Evolutionary conservation across 805 yeast genomes (phyloP).

Genomic region (Monosporozyma aquatica): DNA sequence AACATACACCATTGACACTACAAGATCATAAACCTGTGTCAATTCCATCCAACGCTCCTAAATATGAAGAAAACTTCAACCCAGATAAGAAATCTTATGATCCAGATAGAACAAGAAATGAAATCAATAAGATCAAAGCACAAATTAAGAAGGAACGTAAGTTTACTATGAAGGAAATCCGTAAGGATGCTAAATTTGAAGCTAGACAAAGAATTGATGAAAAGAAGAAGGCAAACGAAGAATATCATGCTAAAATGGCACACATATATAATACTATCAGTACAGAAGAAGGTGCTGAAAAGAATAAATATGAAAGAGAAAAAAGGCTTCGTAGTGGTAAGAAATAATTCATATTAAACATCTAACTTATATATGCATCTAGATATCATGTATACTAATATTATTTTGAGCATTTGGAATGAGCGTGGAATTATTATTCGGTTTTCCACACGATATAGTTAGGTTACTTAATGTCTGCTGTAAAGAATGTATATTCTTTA

Average conservation of each 20-base stretch:
- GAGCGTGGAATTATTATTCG: too few species aligned
- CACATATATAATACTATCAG: conserved; percentile 76
- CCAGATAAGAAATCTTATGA: conserved; percentile 92
- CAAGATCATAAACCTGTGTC: conserved; percentile 82
- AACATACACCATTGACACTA: conserved; percentile 61
- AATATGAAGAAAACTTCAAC: conserved; percentile 91
- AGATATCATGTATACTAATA: not conserved
- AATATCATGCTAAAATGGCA: conserved; percentile 85
- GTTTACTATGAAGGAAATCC: conserved; percentile 76
- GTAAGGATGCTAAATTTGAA: conserved; percentile 79
- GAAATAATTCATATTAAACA: conserved; percentile 17
- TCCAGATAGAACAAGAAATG: conserved; percentile 70
- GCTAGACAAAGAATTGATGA: conserved; percentile 77
- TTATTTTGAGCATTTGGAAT: not conserved
- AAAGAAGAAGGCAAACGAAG: conserved; percentile 65
- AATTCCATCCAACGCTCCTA: conserved; percentile 77
- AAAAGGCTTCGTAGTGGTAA: conserved; percentile 53
- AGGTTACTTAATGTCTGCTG: too few species aligned
- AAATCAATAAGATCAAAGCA: conserved; percentile 69
- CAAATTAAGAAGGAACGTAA: conserved; percentile 89
- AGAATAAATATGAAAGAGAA: conserved; percentile 85
- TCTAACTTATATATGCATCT: not conserved
- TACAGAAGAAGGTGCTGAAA: conserved; percentile 91
- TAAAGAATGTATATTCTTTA: conserved; percentile 98
- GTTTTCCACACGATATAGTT: too few species aligned